Base-by-base conservation (phyloP, 441 rosid species). In the Populus trichocarpa region DNA sequence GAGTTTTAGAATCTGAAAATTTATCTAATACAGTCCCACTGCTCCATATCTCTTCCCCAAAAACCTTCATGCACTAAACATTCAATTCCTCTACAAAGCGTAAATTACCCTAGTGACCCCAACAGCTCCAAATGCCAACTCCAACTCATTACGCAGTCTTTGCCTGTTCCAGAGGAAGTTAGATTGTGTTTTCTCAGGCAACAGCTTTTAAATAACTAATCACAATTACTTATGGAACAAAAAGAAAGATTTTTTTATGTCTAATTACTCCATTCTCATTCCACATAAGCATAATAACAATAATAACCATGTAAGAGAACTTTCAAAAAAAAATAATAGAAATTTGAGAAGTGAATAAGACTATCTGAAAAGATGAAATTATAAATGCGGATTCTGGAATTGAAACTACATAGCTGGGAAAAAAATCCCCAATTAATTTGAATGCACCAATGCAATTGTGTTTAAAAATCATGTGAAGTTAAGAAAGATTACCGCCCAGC, bases 401-500 rank as follows among this genome's bases (percentile, higher is more conserved):
- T 33, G 35, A 40, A 40, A 12, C 46, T 10, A 40, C 4, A 3
- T 2, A 40, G 14, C 14, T 61, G 14, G 14, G 13, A 9, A 22
- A 57, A 61, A 61, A 61, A n/a, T n/a, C 25, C 25, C 65, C 3
- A 22, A 22, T 12, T 25, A 33, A 5, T 38, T 70, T 57, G n/a
- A 63, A 10, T 67, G 50, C 72, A 73, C 64, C 65, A 32, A 65
- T 70, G 67, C 75, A 78, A 61, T 12, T 33, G 18, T 7, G 53
- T 35, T 18, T 26, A 61, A 72, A 46, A 61, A 73, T 66, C 9
- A 79, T 53, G 33, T 32, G 16, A 68, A 53, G 36, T 61, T 50
- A 36, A 59, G 66, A 76, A 78, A 83, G 75, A 35, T 88, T 96
- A 96, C 98, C 99, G 70, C 89, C 88, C 33, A 96, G 86, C 90